Conservation (phyloP, 768 basidiomycete species). For the Pleurotus tuber-regium region DNA sequence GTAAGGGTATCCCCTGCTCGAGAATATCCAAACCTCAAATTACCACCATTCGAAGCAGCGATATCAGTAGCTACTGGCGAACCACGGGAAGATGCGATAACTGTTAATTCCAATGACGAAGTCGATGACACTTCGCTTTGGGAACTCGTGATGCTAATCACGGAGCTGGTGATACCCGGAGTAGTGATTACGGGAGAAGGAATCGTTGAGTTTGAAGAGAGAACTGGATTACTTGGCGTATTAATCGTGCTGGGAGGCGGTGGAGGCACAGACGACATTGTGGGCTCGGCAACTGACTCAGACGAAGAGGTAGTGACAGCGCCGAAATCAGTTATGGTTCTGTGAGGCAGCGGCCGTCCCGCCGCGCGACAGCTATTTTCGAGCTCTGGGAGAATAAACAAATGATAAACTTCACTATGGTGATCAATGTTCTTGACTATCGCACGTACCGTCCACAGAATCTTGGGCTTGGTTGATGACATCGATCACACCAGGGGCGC, state of each 20-base stretch:
- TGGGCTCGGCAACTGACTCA: background rate
- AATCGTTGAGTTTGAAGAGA: background rate
- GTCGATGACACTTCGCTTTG: too few relatives aligned
- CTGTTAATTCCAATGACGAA: too few relatives aligned
- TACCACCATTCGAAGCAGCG: too few relatives aligned
- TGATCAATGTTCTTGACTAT: background rate
- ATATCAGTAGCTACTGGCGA: too few relatives aligned
- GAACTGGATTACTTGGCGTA: background rate
- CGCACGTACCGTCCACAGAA: background rate
- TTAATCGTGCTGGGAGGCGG: background rate
- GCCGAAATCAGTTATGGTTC: background rate
- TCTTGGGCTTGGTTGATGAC: background rate
- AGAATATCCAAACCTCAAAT: too few relatives aligned
- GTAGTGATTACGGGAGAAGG: too few relatives aligned
- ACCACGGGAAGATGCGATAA: too few relatives aligned
- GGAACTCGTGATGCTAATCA: too few relatives aligned
- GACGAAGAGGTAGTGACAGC: background rate
- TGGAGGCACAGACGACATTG: background rate
- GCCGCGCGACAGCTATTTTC: conserved; percentile 2
- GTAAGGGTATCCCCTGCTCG: too few relatives aligned
- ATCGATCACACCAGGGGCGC: background rate
- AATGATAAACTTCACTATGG: background rate
- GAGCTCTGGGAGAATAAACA: background rate
- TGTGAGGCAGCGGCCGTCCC: background rate
- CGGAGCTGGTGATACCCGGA: background rate